Percentiles rank a stretch among this genome's conserved stretches.
Evolutionary conservation across 306 rosid species (phyloP).

Genomic region (Trifolium subterraneum): DNA sequence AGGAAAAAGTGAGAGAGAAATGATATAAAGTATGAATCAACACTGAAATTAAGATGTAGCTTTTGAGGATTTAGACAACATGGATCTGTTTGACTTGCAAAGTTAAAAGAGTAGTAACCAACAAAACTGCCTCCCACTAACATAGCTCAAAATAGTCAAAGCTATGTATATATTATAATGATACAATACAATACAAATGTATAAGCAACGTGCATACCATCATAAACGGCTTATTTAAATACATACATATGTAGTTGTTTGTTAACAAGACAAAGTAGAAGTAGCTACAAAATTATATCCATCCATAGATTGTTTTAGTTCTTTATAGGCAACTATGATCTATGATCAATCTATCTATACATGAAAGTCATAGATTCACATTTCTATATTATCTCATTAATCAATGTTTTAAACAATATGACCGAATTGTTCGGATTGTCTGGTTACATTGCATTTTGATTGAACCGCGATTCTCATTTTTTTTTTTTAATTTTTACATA

Average conservation of each 20-base stretch:
- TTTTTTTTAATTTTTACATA: too few species aligned
- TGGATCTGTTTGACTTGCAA: slow-evolving; percentile 43
- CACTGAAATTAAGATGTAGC: slow-evolving; percentile 22
- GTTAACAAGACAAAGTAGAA: neutral
- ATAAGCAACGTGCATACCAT: slow-evolving; percentile 25
- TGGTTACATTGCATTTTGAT: too few species aligned
- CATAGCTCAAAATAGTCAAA: slow-evolving; percentile 49
- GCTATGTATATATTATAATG: slow-evolving; percentile 10
- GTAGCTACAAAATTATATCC: slow-evolving; percentile 1
- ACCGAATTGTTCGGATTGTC: neutral
- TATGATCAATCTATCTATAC: neutral
- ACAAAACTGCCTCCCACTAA: slow-evolving; percentile 47
- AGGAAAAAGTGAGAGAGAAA: slow-evolving; percentile 13
- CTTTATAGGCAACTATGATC: neutral
- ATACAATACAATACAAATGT: neutral
- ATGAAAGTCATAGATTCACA: slow-evolving; percentile 2
- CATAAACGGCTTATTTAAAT: slow-evolving; percentile 11
- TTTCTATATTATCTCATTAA: neutral
- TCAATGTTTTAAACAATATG: neutral
- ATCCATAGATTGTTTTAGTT: neutral
- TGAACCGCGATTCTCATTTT: too few species aligned
- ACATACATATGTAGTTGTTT: neutral
- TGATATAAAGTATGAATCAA: slow-evolving; percentile 12
- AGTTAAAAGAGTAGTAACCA: slow-evolving; percentile 40
- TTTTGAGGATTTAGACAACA: slow-evolving; percentile 36